Evolutionary conservation across 129 eudicot genomes (phyloP).

Genomic region (Artemisia argyi): DNA sequence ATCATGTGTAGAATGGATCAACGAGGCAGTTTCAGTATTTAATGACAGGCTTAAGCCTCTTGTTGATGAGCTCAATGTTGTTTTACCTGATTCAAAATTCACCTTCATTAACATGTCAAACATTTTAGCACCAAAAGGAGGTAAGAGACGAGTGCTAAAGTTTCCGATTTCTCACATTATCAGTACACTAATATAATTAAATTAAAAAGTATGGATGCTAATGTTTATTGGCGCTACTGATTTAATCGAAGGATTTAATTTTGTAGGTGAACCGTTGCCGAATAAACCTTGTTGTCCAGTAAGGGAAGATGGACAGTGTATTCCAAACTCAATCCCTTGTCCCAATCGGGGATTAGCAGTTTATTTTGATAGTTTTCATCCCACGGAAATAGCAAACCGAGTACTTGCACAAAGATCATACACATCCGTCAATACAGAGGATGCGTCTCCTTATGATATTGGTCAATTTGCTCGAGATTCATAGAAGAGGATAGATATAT

Average conservation of each 20-base stretch:
- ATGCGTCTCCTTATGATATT: constrained; percentile 25
- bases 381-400: constrained; percentile 27
- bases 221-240: background rate
- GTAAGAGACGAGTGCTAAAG: background rate
- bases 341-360: constrained; percentile 21
- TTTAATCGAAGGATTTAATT: background rate
- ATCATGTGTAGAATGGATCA: constrained; percentile 35
- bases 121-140: constrained; percentile 16
- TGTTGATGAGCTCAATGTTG: constrained; percentile 30
- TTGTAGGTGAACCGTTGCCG: constrained; percentile 22
- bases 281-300: constrained; percentile 37
- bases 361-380: constrained; percentile 38
- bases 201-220: background rate
- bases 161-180: background rate
- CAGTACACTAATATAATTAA: background rate
- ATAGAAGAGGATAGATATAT: constrained; percentile 2
- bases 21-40: constrained; percentile 22
- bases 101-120: constrained; percentile 27
- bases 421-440: constrained; percentile 7
- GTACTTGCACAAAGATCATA: constrained; percentile 26
- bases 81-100: constrained; percentile 20
- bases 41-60: constrained; percentile 25
- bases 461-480: background rate
- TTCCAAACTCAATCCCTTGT: constrained; percentile 26
- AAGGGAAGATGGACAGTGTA: constrained; percentile 36